Evolutionary conservation across 2,329 filamentous ascomycete species (phyloP).

Genomic region (Trichoderma brevicompactum): DNA sequence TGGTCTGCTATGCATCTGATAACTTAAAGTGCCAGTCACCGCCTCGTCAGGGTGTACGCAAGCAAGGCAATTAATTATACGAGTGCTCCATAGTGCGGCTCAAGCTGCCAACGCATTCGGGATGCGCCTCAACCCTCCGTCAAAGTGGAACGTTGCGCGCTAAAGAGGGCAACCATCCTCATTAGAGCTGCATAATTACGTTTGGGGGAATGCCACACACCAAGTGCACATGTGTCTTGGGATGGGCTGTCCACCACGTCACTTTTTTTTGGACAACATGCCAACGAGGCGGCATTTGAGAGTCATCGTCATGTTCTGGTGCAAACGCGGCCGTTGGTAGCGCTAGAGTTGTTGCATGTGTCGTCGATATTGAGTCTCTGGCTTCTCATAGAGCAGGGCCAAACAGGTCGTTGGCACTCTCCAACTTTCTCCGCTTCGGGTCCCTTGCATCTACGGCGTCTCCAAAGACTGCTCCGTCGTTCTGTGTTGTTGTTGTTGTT

Average conservation of each 20-base stretch:
- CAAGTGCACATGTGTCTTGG: not conserved
- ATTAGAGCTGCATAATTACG: not conserved
- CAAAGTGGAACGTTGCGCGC: constrained; percentile 11
- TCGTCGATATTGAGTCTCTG: constrained; percentile 1
- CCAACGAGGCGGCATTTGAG: too few relatives aligned
- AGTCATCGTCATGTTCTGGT: not conserved
- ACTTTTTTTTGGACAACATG: not conserved
- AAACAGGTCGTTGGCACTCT: constrained; percentile 52
- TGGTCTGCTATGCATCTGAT: not conserved
- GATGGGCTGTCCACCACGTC: not conserved
- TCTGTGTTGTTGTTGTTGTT: constrained; percentile 38
- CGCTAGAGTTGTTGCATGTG: not conserved
- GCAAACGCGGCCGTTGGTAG: not conserved
- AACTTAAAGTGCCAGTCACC: not conserved
- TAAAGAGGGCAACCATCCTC: not conserved
- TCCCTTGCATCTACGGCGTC: constrained; percentile 47
- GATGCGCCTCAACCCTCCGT: constrained; percentile 8
- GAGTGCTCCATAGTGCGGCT: not conserved
- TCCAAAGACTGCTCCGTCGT: constrained; percentile 55
- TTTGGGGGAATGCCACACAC: not conserved
- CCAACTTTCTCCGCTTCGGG: constrained; percentile 53
- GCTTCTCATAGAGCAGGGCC: constrained; percentile 46
- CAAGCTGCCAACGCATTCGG: not conserved
- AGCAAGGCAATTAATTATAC: not conserved
- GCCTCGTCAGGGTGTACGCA: not conserved